Conservation (phyloP, 768 basidiomycete genomes). For the Thelephora aurantiotincta region DNA sequence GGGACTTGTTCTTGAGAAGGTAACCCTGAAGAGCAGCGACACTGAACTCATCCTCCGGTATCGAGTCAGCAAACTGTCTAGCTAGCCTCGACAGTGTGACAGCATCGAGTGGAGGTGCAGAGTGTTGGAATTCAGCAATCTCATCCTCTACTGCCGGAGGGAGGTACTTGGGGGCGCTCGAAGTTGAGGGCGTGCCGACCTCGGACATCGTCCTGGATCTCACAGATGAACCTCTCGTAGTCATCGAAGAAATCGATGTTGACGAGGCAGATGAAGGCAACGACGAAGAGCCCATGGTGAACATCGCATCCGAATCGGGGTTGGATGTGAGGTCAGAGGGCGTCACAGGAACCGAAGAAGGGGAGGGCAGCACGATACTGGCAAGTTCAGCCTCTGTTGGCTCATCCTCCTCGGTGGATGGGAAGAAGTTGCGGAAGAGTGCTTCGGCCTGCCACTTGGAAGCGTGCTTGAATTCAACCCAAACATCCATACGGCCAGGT, state of each 20-base stretch:
- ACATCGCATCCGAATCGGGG: conserved; percentile 28
- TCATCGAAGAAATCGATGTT: conserved; percentile 13
- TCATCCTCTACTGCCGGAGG: conserved; percentile 53
- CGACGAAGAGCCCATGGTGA: conserved; percentile 31
- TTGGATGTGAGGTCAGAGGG: conserved; percentile 25
- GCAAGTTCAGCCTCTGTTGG: conserved; percentile 29
- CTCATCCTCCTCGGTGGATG: conserved; percentile 43
- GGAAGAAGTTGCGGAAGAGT: conserved; percentile 86
- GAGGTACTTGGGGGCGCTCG: conserved; percentile 23
- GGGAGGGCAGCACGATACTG: conserved; percentile 26
- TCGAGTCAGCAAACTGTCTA: conserved; percentile 62
- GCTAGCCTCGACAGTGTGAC: conserved; percentile 54
- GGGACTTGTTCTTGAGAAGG: conserved; percentile 72
- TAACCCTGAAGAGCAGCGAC: conserved; percentile 86
- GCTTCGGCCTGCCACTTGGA: conserved; percentile 77
- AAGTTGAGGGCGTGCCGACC: conserved; percentile 6
- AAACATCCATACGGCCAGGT: conserved; percentile 86
- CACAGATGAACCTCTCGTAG: conserved; percentile 7
- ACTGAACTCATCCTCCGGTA: conserved; percentile 79
- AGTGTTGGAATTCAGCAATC: conserved; percentile 42
- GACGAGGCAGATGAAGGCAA: conserved; percentile 20
- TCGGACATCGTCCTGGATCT: background rate
- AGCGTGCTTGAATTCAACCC: conserved; percentile 83
- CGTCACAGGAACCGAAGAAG: conserved; percentile 20
- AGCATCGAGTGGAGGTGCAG: conserved; percentile 51